Percentiles rank a stretch among this genome's conserved stretches.
Evolutionary conservation across 306 rosid species (phyloP).

Genomic region (Gillenia trifoliata): DNA sequence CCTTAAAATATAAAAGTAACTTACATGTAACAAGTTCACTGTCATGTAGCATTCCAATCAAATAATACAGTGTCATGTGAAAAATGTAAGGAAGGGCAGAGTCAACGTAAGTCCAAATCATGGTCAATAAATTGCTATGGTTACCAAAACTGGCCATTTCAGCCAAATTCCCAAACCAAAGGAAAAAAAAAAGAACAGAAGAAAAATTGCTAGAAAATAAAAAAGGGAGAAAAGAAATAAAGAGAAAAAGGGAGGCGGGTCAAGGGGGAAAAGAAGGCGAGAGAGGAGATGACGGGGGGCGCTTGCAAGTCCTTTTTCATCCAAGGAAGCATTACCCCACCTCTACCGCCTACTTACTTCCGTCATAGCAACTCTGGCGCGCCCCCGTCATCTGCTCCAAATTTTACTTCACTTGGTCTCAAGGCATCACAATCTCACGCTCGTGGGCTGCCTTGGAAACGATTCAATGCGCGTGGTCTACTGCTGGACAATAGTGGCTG

Average conservation of each 20-base stretch:
- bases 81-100: too few relatives aligned
- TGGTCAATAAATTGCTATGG: too few relatives aligned
- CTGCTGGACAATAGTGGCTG: slow-evolving; percentile 9
- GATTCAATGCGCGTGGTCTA: background rate
- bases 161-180: too few relatives aligned
- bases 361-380: background rate
- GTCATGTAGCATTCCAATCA: too few relatives aligned
- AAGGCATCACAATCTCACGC: background rate
- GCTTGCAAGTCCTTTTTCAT: slow-evolving; percentile 8
- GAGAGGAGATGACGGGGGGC: slow-evolving; percentile 2
- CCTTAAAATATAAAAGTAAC: too few relatives aligned
- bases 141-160: too few relatives aligned
- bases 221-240: background rate
- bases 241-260: background rate
- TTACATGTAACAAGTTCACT: too few relatives aligned
- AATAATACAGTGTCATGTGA: too few relatives aligned
- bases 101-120: too few relatives aligned
- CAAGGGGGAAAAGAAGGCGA: background rate
- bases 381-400: background rate
- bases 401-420: background rate
- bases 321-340: background rate
- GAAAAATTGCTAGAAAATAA: too few relatives aligned
- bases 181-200: too few relatives aligned
- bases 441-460: slow-evolving; percentile 7
- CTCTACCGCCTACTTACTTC: background rate